These are phyloP conservation scores for Linnemannia elongata DNA, from an alignment of 192 early-diverging fungal species.

Conservation along the genomic window DNA sequence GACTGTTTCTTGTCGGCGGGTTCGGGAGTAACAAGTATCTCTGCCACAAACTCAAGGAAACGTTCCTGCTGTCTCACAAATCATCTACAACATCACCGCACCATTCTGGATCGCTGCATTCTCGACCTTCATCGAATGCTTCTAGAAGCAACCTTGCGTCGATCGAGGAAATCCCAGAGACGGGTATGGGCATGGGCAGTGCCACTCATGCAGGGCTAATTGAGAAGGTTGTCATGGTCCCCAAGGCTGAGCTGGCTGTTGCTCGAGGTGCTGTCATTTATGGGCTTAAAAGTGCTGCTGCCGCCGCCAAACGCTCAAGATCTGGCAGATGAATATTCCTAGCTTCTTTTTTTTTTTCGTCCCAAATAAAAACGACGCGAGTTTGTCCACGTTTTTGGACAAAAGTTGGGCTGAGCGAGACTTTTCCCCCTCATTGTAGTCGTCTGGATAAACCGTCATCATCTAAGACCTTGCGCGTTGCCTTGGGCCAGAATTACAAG, in stretches of 20 bases:
- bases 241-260: slow-evolving; percentile 51
- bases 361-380: too few species aligned
- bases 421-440: too few species aligned
- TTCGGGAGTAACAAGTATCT: slow-evolving; percentile 60
- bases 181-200: not conserved
- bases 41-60: slow-evolving; percentile 6
- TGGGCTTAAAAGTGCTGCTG: slow-evolving; percentile 25
- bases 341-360: too few species aligned
- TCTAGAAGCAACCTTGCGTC: slow-evolving; percentile 5
- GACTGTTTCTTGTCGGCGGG: slow-evolving; percentile 61
- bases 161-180: not conserved
- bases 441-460: too few species aligned
- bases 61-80: not conserved
- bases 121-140: not conserved
- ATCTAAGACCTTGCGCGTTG: too few species aligned
- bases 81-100: not conserved
- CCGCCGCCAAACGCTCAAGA: slow-evolving; percentile 2
- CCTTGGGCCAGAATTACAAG: too few species aligned
- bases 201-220: not conserved
- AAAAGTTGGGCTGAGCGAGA: too few species aligned
- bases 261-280: slow-evolving; percentile 62
- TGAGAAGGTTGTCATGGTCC: slow-evolving; percentile 28
- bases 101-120: not conserved
- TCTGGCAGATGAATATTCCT: not conserved
- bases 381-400: too few species aligned